Evolutionary conservation across 2,329 filamentous ascomycete genomes (phyloP).

Genomic region (Thelonectria olida): DNA sequence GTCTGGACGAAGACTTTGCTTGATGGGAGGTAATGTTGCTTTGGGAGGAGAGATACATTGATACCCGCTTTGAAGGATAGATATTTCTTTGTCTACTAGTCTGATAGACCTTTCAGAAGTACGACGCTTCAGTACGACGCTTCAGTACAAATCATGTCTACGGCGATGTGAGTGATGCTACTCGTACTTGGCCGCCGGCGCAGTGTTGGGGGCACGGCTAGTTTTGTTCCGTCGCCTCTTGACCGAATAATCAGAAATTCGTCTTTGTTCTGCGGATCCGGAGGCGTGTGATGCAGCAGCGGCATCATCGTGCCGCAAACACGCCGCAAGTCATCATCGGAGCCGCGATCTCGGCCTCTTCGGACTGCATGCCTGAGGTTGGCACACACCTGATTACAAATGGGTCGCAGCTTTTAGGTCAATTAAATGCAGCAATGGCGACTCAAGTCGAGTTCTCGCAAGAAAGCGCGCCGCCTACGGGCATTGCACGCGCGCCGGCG

Average conservation of each 20-base stretch:
- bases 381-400: background rate
- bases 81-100: background rate
- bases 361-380: background rate
- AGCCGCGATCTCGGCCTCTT: background rate
- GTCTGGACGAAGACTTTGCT: constrained; percentile 41
- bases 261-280: background rate
- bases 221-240: background rate
- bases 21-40: background rate
- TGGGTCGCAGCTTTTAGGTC: background rate
- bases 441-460: background rate
- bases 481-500: background rate
- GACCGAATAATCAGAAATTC: background rate
- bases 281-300: background rate
- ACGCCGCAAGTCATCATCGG: background rate
- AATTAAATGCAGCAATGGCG: too few species aligned
- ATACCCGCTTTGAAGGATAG: constrained; percentile 12
- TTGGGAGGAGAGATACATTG: constrained; percentile 1
- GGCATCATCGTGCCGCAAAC: background rate
- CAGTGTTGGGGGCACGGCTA: background rate
- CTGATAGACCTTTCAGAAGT: background rate
- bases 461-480: constrained; percentile 3
- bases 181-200: background rate
- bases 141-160: too few species aligned
- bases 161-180: too few species aligned
- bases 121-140: too few species aligned